Base-by-base conservation (phyloP, 495 filamentous ascomycete genomes). In the Penicillium bialowiezense region DNA sequence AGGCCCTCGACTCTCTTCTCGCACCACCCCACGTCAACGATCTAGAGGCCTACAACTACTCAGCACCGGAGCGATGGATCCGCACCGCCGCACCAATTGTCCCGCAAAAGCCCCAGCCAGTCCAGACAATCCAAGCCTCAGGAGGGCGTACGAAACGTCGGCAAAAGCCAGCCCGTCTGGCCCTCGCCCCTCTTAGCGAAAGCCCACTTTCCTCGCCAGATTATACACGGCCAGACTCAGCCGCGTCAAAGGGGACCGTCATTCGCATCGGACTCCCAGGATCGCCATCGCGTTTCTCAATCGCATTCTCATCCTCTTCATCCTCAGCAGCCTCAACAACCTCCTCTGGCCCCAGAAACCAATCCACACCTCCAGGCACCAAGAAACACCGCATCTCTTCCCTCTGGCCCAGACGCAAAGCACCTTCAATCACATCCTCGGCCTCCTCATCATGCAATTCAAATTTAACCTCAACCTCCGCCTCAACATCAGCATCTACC, bases 11-110 rank as follows among this genome's bases (percentile, higher is more conserved):
- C 66, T 70, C 81, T 23, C 60, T 83, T 71, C 65, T 74, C 51
- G 55, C 77, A 54, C 62, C 74, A 44, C 61, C 70, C 38, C 65
- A 80, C 68, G 58, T 77, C 28, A 67, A 82, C 45, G 89, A 91
- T 52, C 84, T 85, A 28, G 92, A 97, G 60, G 76, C 78, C 28
- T 96, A 96, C 69, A 86, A 95, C 52, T 93, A 96, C 57, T 85
- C 86, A 1, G 83, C 92, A 2, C 91, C 92, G 3, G 92, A 97
- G 59, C 78, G 85, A 44, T 88, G 86, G 81, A 56, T 70, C 9
- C 76, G 73, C 31, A 69, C 67, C 7, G 46, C 64, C 3, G 36
- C 50, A 2, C 51, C 48, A 20, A 24, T 29, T 17, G 18, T 44
- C 18, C 47, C 5, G 4, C 31, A 15, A 13, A 51, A 40, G 36